Conservation (phyloP, 768 basidiomycete genomes). For the Cubamyces lactineus region DNA sequence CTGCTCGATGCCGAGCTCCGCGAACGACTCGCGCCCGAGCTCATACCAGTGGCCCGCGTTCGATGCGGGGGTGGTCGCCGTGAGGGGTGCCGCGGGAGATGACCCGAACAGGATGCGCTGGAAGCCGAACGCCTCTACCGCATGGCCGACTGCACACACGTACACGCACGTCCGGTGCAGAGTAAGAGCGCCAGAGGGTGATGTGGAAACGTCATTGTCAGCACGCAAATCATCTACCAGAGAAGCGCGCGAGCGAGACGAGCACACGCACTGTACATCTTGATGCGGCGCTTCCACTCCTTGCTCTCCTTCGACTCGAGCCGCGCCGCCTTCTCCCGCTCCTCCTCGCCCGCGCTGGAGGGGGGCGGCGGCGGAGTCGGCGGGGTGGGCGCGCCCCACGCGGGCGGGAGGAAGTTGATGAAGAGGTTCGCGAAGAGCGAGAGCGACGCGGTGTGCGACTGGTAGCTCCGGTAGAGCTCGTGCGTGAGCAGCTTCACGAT, state of each 20-base stretch:
- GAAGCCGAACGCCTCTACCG: conserved; percentile 84
- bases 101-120: conserved; percentile 84
- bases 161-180: background rate
- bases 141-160: conserved; percentile 64
- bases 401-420: conserved; percentile 77
- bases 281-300: conserved; percentile 70
- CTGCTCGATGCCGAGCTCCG: conserved; percentile 80
- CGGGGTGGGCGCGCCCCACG: conserved; percentile 64
- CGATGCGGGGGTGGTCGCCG: conserved; percentile 46
- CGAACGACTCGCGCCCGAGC: conserved; percentile 75
- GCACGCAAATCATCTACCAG: too few species aligned
- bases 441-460: conserved; percentile 69
- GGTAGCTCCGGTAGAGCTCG: conserved; percentile 72
- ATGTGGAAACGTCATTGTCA: too few species aligned
- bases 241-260: background rate
- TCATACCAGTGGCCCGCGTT: conserved; percentile 77
- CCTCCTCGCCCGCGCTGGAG: conserved; percentile 32
- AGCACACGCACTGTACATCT: conserved; percentile 76
- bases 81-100: conserved; percentile 52
- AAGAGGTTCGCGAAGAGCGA: conserved; percentile 74
- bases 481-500: conserved; percentile 83
- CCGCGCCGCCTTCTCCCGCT: conserved; percentile 15
- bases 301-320: conserved; percentile 48
- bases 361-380: conserved; percentile 43
- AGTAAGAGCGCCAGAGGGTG: too few species aligned